Base-by-base conservation (phyloP, 495 filamentous ascomycete genomes). In the Pseudotulostoma volvatum region DNA sequence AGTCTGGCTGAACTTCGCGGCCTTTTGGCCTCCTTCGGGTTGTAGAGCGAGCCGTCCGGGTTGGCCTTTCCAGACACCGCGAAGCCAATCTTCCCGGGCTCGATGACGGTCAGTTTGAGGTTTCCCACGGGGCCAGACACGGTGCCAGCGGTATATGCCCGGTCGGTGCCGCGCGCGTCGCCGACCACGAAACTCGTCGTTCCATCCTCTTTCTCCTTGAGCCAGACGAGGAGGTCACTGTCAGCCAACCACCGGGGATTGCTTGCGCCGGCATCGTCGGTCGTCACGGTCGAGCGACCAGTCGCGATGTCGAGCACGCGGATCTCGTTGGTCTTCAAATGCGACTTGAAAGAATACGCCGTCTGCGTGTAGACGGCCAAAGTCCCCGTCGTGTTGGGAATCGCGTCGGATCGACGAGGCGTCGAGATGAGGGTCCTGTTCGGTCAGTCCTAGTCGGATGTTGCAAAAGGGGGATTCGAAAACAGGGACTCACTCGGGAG, bases 311-410 rank as follows among this genome's bases (percentile, higher is more conserved):
- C 76, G 1, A 96, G 58, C 1, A 90, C 57, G 17, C 76, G 74
- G 46, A 93, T 80, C 49, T 87, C 79, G 23, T 68, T 67, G 9
- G 63, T 78, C 57, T 80, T 84, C 34, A 70, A 69, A 54, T 94
- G 87, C 0, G 73, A 64, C 34, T 81, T 67, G 57, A 96, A 95
- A 15, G 76, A 86, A 52, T 94, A 96, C 5, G 77, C 75, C 0
- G 81, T 81, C 23, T 68, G 73, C 31, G 77, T 77, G 48, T 80
- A 90, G 8, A 88, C 61, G 14, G 78, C 75, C 31, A 73, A 61
- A 9, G 67, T 81, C 4, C 81, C 84, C 23, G 71, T 62, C 4
- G 70, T 48, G 53, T 90, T 93, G 19, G 88, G 85, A 9, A 77
- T 56, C 17, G 79, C 86, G 15, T 75, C 51, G 31, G 81, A 82